These are phyloP conservation scores for Entomortierella chlamydospora DNA, from an alignment of 192 early-diverging fungal species.

Conservation along the genomic window DNA sequence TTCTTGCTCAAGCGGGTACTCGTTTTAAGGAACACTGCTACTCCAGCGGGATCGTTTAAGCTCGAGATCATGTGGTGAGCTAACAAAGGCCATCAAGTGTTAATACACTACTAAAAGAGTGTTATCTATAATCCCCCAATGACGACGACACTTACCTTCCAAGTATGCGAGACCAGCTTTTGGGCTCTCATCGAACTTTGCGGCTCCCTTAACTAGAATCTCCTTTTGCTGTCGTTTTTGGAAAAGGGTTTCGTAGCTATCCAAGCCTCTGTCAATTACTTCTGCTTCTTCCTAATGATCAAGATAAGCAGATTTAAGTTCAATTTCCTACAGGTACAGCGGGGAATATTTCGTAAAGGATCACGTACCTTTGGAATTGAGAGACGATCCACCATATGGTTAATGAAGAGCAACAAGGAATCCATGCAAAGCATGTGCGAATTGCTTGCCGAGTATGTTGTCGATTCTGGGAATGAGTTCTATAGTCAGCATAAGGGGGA, in stretches of 20 bases:
- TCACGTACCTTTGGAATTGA: constrained; percentile 30
- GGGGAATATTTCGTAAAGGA: no score
- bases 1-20: constrained; percentile 91
- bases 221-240: constrained; percentile 79
- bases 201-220: constrained; percentile 80
- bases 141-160: constrained; percentile 72
- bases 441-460: constrained; percentile 66
- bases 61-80: constrained; percentile 56
- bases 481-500: constrained; percentile 21
- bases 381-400: constrained; percentile 74
- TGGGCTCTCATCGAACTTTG: constrained; percentile 86
- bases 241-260: constrained; percentile 45
- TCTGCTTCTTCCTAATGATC: constrained; percentile 34
- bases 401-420: constrained; percentile 75
- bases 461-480: constrained; percentile 83
- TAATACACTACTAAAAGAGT: background rate
- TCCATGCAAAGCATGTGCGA: constrained; percentile 82
- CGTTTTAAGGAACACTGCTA: constrained; percentile 82
- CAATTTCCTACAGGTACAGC: no score
- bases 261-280: constrained; percentile 21
- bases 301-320: background rate
- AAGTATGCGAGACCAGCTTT: constrained; percentile 89
- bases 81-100: background rate
- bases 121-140: no score
- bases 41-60: constrained; percentile 61